Base-by-base conservation (phyloP, 331 rosid genomes). In the Quercus lobata region DNA sequence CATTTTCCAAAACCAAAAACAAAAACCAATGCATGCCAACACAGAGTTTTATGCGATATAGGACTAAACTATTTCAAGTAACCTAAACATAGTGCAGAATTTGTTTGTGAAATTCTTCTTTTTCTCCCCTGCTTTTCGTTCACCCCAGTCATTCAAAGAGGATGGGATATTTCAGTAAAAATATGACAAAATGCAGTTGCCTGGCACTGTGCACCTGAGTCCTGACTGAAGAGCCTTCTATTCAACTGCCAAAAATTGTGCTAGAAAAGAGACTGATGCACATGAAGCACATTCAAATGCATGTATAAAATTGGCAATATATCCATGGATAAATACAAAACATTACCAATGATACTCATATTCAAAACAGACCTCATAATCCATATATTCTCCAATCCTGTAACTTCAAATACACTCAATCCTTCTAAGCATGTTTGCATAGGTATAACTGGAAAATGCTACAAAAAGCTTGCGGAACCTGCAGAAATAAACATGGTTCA, bases 391-490 rank as follows among this genome's bases (percentile, higher is more conserved):
- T 66, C 78, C 60, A 11, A 9, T 54, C 56, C 2, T 49, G 73
- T 34, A 73, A 73, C 78, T 57, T 88, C 78, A 7, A 49, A 11
- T 54, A 15, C 24, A 18, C 27, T 78, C 22, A 17, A 86, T 83
- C 87, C 78, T 88, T 78, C 81, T 82, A 37, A 91, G 95, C 1
- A 95, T 88, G 86, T 94, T 94, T 88, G 90, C 88, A 55, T 92
- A 92, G 14, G 94, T 91, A 82, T 91, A 94, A 83, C 97, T 94
- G 24, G 98, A 94, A 86, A 91, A 84, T 32, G 88, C 76, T 4
- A 94, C 94, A 74, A 94, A 94, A 79, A 88, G 92, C 85, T 91
- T 94, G 84, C 96, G 93, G 72, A 91, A 94, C 98, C 98, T 94
- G 90, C 89, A 81, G 65, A 78, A 62, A 84, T 37, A 54, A 44